These are phyloP conservation scores for Ganoderma boninense DNA, from an alignment of 1,284 basidiomycete genomes.

Conservation along the genomic window DNA sequence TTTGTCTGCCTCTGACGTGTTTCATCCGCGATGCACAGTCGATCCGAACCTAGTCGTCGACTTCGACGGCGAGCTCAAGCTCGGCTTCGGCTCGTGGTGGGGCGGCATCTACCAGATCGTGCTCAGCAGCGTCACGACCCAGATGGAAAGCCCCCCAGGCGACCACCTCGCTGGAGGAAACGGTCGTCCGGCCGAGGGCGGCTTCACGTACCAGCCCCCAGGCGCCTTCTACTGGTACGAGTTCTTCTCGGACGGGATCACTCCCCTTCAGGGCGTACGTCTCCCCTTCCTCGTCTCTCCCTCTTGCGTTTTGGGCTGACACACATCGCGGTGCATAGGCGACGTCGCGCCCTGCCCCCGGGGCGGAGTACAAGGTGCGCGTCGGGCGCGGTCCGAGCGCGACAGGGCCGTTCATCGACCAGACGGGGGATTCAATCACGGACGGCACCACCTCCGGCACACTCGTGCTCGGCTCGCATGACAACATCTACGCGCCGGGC, in stretches of 20 bases:
- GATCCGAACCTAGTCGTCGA: background rate
- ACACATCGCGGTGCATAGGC: background rate
- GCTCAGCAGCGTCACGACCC: background rate
- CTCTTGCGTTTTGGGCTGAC: background rate
- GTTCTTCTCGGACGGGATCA: slow-evolving; percentile 22
- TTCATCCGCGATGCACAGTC: background rate
- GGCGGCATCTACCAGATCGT: slow-evolving; percentile 17
- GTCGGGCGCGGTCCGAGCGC: slow-evolving; percentile 39
- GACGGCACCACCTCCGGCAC: slow-evolving; percentile 36
- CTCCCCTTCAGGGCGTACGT: slow-evolving; percentile 8
- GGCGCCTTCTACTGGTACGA: slow-evolving; percentile 10
- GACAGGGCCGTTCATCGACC: slow-evolving; percentile 41
- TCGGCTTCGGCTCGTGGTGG: slow-evolving; percentile 24
- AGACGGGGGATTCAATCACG: slow-evolving; percentile 34
- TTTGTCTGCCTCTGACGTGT: background rate
- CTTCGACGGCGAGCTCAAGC: background rate
- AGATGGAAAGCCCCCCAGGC: slow-evolving; percentile 1
- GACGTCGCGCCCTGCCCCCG: background rate
- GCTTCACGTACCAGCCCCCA: slow-evolving; percentile 8
- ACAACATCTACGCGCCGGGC: slow-evolving; percentile 46
- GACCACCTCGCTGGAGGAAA: slow-evolving; percentile 9
- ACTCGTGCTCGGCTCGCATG: slow-evolving; percentile 44
- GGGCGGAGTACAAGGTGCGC: slow-evolving; percentile 35
- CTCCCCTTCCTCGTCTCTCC: background rate
- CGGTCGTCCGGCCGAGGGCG: slow-evolving; percentile 12